Base-by-base conservation (phyloP, 2,329 filamentous ascomycete genomes). In the Botryotinia narcissicola region DNA sequence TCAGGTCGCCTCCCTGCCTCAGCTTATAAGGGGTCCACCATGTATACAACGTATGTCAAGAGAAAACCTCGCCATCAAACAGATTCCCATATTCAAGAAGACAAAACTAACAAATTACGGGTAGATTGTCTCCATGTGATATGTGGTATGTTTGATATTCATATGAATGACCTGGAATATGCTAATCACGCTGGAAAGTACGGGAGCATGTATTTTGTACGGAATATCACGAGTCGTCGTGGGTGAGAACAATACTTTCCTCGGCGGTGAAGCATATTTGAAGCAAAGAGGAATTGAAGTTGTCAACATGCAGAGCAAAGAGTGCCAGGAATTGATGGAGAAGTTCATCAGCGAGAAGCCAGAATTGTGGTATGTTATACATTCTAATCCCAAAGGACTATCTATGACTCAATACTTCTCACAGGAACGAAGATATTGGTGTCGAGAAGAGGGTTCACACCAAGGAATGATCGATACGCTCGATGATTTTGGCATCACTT, bases 181-280 rank as follows among this genome's bases (percentile, higher is more conserved):
- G n/a, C 64, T 73, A 73, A 64, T 66, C 60, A 48, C n/a, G 18
- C 9, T 29, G 42, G 18, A 57, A 32, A 79, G 84, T 82, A 93
- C 92, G 6, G 92, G 92, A 14, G 91, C 92, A 4, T 94, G 92
- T 79, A 84, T 95, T 74, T 85, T 94, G 74, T 95, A 94, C 85
- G 91, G 91, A 78, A 87, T 95, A 73, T 85, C 87, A 64, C 87
- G 92, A 35, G 91, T 94, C 4, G 92, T 95, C 44, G 88, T 95
- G 77, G 92, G 91, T 66, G 92, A 95, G 84, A 94, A 94, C 83
- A 88, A 88, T 79, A 94, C 87, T 32, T 94, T 93, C 77, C 80
- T 93, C n/a, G 72, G 72, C 7, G 92, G 91, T 25, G 92, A 95
- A 82, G 87, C 89, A 46, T 91, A 93, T 79, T 84, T 95, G 57